These are phyloP conservation scores for Leccinum pachyderme DNA, from an alignment of 1,284 basidiomycete species.

Conservation along the genomic window DNA sequence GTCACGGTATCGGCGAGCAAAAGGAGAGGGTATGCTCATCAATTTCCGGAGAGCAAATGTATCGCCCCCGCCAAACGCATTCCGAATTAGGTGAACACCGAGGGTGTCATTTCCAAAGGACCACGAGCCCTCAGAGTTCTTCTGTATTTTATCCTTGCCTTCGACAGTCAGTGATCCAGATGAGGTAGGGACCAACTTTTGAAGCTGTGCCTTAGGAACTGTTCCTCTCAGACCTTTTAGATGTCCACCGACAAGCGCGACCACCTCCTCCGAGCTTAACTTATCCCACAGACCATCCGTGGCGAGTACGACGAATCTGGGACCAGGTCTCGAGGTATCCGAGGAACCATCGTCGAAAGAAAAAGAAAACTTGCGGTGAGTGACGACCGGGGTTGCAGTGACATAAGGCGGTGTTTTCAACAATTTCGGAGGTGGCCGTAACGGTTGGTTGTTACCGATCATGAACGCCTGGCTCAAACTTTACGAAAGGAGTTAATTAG, in stretches of 20 bases:
- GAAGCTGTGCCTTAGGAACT: constrained; percentile 57
- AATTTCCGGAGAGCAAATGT: constrained; percentile 62
- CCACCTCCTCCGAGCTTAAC: constrained; percentile 93
- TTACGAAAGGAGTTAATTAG: constrained; percentile 26
- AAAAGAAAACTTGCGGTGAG: constrained; percentile 67
- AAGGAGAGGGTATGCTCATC: constrained; percentile 84
- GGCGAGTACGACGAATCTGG: constrained; percentile 82
- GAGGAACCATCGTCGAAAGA: constrained; percentile 36
- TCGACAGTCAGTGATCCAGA: constrained; percentile 56
- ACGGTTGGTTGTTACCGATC: constrained; percentile 56
- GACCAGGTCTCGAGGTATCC: constrained; percentile 28
- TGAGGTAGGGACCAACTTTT: constrained; percentile 52
- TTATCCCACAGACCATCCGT: constrained; percentile 97
- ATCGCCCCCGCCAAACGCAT: constrained; percentile 90
- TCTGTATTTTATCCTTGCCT: constrained; percentile 55
- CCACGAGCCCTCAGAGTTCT: constrained; percentile 56
- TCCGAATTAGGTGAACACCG: constrained; percentile 89
- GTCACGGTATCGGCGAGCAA: constrained; percentile 78
- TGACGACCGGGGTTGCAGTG: constrained; percentile 86
- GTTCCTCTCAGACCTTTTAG: constrained; percentile 69
- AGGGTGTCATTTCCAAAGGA: constrained; percentile 86
- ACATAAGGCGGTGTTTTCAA: constrained; percentile 95
- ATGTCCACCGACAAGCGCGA: constrained; percentile 85
- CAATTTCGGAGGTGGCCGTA: constrained; percentile 57
- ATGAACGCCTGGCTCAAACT: constrained; percentile 68